Evolutionary conservation across 495 filamentous ascomycete genomes (phyloP).

Genomic region (Neurospora sp.): DNA sequence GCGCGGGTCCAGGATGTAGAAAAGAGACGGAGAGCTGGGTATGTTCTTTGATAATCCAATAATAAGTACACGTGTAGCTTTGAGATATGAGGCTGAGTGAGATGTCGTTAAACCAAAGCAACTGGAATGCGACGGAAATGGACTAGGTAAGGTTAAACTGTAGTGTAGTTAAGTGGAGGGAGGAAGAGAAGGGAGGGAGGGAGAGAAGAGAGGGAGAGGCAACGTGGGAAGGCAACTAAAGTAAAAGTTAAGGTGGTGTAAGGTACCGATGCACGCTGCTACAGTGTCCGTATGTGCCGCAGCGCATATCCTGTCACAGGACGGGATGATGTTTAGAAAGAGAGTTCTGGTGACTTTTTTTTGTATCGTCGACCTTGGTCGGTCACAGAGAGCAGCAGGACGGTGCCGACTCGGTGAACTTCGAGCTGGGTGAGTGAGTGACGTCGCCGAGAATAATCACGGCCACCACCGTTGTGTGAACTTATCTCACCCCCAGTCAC

Average conservation of each 20-base stretch:
- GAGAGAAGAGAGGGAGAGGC: not conserved
- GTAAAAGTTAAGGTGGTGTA: not conserved
- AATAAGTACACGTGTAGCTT: not conserved
- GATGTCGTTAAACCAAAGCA: not conserved
- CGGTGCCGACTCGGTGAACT: not conserved
- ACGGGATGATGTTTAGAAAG: not conserved
- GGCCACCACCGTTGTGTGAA: not conserved
- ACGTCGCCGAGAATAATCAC: not conserved
- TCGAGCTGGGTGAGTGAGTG: not conserved
- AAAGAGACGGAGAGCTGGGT: not conserved
- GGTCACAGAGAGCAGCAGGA: not conserved
- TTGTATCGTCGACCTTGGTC: not conserved
- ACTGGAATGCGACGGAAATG: not conserved
- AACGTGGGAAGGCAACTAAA: not conserved
- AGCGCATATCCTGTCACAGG: not conserved
- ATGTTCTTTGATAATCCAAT: not conserved
- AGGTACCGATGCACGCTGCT: not conserved
- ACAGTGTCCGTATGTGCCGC: not conserved
- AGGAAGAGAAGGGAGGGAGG: not conserved
- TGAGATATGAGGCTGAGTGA: not conserved
- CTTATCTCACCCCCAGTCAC: not conserved
- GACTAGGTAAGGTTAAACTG: not conserved
- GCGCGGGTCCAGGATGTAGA: not conserved
- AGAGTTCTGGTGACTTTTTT: not conserved
- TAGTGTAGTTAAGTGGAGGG: not conserved